These are phyloP conservation scores for Acanthamoeba triangularis DNA, from an alignment of 208 protist genomes.

Conservation along the genomic window DNA sequence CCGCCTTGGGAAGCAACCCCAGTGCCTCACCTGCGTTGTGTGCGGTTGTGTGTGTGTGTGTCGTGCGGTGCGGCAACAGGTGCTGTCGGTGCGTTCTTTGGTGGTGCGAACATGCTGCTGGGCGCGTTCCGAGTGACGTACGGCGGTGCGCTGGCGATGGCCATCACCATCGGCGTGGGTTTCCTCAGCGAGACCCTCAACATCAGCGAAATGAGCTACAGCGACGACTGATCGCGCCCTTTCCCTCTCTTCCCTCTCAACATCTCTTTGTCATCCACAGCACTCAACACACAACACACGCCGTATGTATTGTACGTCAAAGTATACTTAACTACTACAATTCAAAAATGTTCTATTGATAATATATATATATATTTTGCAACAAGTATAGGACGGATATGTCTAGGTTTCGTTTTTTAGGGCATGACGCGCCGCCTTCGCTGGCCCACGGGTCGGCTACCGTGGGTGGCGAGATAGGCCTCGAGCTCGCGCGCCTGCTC, in stretches of 20 bases:
- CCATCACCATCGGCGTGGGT: conserved; percentile 66
- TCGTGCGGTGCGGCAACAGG: neutral
- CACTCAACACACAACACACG: no score
- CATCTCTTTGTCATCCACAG: neutral
- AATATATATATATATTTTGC: no score
- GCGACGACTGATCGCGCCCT: neutral
- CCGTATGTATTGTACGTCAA: neutral
- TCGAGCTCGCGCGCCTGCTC: neutral
- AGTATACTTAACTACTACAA: neutral
- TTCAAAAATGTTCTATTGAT: no score
- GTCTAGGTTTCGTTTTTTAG: no score
- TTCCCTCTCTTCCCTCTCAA: neutral
- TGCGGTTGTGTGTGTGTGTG: neutral
- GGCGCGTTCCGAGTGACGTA: conserved; percentile 42
- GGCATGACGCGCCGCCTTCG: no score
- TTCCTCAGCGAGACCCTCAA: conserved; percentile 44
- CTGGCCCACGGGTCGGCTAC: no score
- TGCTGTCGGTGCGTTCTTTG: conserved; percentile 13
- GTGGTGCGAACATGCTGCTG: neutral
- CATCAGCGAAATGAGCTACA: conserved; percentile 16
- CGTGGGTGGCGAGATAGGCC: neutral
- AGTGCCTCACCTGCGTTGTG: neutral
- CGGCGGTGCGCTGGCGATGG: conserved; percentile 65
- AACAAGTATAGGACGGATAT: no score
- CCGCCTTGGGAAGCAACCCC: neutral